These are phyloP conservation scores for Herpetomonas tarakana DNA, from an alignment of 208 protist species.

Conservation along the genomic window DNA sequence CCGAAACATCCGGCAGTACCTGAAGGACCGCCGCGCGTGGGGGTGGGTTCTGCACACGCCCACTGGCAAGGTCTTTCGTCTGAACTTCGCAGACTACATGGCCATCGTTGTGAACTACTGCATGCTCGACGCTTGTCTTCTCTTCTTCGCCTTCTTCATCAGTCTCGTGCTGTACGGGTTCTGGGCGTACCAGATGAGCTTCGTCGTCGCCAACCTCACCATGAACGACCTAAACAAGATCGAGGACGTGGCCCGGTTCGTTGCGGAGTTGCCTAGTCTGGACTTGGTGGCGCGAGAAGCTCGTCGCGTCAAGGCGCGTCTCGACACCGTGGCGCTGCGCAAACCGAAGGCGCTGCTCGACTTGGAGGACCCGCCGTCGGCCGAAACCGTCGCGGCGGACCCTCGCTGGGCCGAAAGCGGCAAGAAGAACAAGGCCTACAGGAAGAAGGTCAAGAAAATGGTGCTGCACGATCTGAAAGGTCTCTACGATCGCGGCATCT, in stretches of 20 bases:
- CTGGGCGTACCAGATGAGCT: conserved; percentile 82
- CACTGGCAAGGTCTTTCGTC: conserved; percentile 21
- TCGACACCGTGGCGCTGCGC: conserved; percentile 49
- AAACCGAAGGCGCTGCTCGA: conserved; percentile 40
- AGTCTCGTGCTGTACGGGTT: conserved; percentile 75
- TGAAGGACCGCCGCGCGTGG: conserved; percentile 46
- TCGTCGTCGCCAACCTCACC: conserved; percentile 72
- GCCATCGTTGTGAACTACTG: conserved; percentile 57
- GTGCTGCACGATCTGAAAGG: conserved; percentile 49
- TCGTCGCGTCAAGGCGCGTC: conserved; percentile 31
- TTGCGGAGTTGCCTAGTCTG: conserved; percentile 44
- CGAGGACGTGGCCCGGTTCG: conserved; percentile 61
- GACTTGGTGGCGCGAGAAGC: conserved; percentile 69
- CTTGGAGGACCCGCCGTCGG: conserved; percentile 39
- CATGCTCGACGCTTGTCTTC: conserved; percentile 47
- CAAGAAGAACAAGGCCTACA: conserved; percentile 50
- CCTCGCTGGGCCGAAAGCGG: conserved; percentile 43
- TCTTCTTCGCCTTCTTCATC: conserved; percentile 78
- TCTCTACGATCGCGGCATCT: conserved; percentile 72
- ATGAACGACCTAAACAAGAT: conserved; percentile 91
- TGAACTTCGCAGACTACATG: conserved; percentile 59
- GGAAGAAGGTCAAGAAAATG: conserved; percentile 54
- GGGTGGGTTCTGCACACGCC: conserved; percentile 47
- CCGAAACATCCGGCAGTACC: conserved; percentile 49
- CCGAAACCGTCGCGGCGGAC: conserved; percentile 16